phyloP scores from a whole-genome alignment of 2,329 filamentous ascomycete species.

The Epichloe gansuensis region DNA sequence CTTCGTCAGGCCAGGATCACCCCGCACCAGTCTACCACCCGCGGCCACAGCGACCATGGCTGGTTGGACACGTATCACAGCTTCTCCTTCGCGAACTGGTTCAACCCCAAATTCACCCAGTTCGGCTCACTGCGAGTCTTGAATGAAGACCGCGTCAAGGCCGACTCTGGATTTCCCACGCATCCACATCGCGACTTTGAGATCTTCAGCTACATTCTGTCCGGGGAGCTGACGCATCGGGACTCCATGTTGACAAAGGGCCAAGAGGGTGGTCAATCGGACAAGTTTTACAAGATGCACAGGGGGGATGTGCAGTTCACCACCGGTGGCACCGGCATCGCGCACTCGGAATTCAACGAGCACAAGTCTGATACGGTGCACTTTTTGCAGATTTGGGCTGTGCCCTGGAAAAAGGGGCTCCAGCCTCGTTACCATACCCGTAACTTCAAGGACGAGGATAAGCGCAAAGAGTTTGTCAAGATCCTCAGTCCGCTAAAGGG shows the following conservation, averaged over 20 bases:
- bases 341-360: conserved; percentile 75
- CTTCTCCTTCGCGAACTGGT: conserved; percentile 67
- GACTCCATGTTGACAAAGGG: conserved; percentile 71
- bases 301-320: conserved; percentile 84
- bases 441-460: conserved; percentile 59
- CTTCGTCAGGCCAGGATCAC: conserved; percentile 59
- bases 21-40: conserved; percentile 55
- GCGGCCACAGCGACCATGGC: conserved; percentile 70
- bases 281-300: conserved; percentile 58
- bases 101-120: conserved; percentile 51
- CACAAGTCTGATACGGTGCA: conserved; percentile 58
- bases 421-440: conserved; percentile 64
- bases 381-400: conserved; percentile 81
- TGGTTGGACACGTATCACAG: conserved; percentile 84
- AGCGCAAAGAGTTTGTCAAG: conserved; percentile 55
- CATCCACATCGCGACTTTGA: conserved; percentile 79
- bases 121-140: conserved; percentile 73
- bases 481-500: conserved; percentile 65
- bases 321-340: conserved; percentile 67
- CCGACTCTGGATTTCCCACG: conserved; percentile 66
- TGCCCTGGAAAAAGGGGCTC: conserved; percentile 62
- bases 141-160: conserved; percentile 74
- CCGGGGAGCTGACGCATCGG: conserved; percentile 73
- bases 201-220: conserved; percentile 82
- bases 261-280: conserved; percentile 42